phyloP scores from a whole-genome alignment of 129 eudicot genomes.

The Flaveria ramosissima region DNA sequence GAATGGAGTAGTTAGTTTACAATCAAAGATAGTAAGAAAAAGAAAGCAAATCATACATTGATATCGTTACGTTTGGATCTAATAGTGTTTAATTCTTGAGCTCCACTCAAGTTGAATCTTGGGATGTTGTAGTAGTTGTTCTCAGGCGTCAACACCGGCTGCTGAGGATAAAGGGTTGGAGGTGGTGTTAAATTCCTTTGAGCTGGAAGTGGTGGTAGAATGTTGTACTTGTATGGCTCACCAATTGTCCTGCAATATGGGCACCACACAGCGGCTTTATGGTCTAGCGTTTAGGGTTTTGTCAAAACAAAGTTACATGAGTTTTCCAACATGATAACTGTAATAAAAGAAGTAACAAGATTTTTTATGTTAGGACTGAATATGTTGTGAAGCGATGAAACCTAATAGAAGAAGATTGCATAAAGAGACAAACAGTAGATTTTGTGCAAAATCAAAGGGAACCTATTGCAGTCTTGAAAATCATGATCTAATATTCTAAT shows the following conservation, averaged over 20 bases:
- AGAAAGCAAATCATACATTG: slow-evolving; percentile 56
- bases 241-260: slow-evolving; percentile 44
- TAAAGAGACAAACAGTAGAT: neutral
- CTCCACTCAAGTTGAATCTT: slow-evolving; percentile 52
- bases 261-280: neutral
- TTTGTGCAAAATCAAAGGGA: no score
- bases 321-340: no score
- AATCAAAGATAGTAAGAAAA: slow-evolving; percentile 10
- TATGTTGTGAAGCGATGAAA: neutral
- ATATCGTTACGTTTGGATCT: slow-evolving; percentile 88
- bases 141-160: slow-evolving; percentile 92
- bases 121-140: slow-evolving; percentile 54
- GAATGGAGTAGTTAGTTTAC: slow-evolving; percentile 18
- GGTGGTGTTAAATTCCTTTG: slow-evolving; percentile 94
- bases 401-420: neutral
- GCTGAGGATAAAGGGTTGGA: slow-evolving; percentile 94
- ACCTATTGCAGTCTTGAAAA: no score
- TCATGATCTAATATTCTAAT: no score
- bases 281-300: neutral
- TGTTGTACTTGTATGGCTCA: slow-evolving; percentile 71
- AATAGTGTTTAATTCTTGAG: slow-evolving; percentile 52
- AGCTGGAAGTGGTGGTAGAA: slow-evolving; percentile 85
- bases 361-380: neutral
- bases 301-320: neutral
- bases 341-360: neutral